phyloP scores from a whole-genome alignment of 2,329 filamentous ascomycete genomes.

The Neurospora crassa region DNA sequence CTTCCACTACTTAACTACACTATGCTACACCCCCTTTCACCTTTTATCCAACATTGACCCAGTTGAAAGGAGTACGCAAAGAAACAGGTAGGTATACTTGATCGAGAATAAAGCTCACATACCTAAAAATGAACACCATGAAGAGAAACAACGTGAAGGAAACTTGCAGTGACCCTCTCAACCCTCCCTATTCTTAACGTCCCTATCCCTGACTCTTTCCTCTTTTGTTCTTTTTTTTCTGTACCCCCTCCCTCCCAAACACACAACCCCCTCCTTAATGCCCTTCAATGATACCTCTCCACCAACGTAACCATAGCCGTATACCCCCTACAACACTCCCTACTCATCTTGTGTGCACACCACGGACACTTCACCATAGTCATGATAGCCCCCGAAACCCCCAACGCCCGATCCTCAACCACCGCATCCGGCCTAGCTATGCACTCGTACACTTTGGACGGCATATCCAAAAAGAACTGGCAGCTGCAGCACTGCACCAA shows the following conservation, averaged over 20 bases:
- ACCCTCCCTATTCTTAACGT: too few relatives aligned
- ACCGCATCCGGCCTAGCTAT: conserved; percentile 51
- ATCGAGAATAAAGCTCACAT: not conserved
- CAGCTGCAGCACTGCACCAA: conserved; percentile 57
- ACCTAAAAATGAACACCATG: too few relatives aligned
- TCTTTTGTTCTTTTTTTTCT: too few relatives aligned
- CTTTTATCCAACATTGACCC: not conserved
- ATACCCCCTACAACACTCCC: conserved; percentile 58
- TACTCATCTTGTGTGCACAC: conserved; percentile 64
- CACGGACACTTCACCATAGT: conserved; percentile 60
- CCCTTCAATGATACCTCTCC: conserved; percentile 43
- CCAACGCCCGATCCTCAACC: conserved; percentile 39
- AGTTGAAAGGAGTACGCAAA: not conserved
- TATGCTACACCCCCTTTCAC: not conserved
- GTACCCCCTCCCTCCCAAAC: not conserved
- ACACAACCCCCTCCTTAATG: too few relatives aligned
- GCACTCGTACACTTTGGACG: conserved; percentile 52
- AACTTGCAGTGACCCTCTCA: too few relatives aligned
- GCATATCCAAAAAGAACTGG: conserved; percentile 57
- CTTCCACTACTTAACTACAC: not conserved
- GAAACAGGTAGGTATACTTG: not conserved
- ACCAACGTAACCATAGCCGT: conserved; percentile 56
- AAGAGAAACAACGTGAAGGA: too few relatives aligned
- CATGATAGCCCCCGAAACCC: conserved; percentile 46
- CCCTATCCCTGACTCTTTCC: too few relatives aligned